phyloP scores from a whole-genome alignment of 768 basidiomycete species.

The Leccinellum albellum region DNA sequence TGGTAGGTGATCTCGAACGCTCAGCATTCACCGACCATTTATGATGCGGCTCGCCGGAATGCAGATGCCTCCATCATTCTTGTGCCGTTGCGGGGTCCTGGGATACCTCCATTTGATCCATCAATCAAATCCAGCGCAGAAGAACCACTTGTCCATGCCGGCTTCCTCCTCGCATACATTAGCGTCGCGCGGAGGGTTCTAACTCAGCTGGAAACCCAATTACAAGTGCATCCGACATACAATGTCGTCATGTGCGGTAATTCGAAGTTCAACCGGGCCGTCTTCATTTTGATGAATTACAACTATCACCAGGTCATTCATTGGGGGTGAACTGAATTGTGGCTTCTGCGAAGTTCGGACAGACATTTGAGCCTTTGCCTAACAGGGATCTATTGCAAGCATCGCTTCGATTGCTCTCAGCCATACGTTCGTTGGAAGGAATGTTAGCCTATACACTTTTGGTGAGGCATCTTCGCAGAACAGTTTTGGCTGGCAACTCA shows the following conservation, averaged over 20 bases:
- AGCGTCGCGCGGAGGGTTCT: slow-evolving; percentile 32
- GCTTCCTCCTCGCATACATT: slow-evolving; percentile 37
- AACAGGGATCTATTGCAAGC: slow-evolving; percentile 37
- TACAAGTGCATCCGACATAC: slow-evolving; percentile 33
- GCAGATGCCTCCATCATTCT: slow-evolving; percentile 24
- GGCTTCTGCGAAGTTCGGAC: not conserved
- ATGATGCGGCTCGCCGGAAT: not conserved
- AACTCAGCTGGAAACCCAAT: slow-evolving; percentile 26
- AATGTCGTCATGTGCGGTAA: slow-evolving; percentile 32
- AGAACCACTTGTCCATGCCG: slow-evolving; percentile 31
- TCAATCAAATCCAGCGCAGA: not conserved
- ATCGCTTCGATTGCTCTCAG: slow-evolving; percentile 35
- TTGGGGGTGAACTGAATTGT: slow-evolving; percentile 30
- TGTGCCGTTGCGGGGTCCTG: slow-evolving; percentile 18
- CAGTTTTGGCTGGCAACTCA: not conserved
- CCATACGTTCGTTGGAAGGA: slow-evolving; percentile 26
- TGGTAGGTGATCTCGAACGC: slow-evolving; percentile 2
- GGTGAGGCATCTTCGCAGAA: slow-evolving; percentile 28
- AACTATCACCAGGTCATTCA: slow-evolving; percentile 35
- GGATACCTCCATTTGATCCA: slow-evolving; percentile 19
- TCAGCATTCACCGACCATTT: not conserved
- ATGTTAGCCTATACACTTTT: slow-evolving; percentile 40
- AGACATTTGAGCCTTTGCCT: slow-evolving; percentile 4
- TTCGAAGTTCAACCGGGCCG: not conserved
- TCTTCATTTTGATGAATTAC: not conserved